Base-by-base conservation (phyloP, 768 basidiomycete genomes). In the Tylopilus vinaceipallidus region DNA sequence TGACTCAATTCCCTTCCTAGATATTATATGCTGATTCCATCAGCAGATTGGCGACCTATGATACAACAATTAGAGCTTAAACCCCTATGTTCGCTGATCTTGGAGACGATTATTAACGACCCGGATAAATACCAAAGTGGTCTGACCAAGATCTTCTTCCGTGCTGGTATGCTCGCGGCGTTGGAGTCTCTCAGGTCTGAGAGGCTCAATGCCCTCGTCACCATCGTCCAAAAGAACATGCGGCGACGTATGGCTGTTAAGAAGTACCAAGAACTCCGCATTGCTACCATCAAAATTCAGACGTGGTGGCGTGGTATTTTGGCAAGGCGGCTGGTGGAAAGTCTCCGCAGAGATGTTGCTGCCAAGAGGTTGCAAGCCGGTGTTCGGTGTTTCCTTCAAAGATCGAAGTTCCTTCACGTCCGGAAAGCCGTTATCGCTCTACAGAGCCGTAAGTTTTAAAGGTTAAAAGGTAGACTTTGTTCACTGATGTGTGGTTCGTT, bases 131-230 rank as follows among this genome's bases (percentile, higher is more conserved):
- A 94, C 70, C 97, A 99, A 71, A 85, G 86, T 62, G 97, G 97
- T 59, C 78, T 94, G 24, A 98, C 91, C 23, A 99, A 99, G 73
- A 98, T 99, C 58, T 99, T 99, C 75, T 98, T 99, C 80, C 84
- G 97, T 52, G 95, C 97, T 12, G 97, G 97, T 55, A 98, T 98
- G 93, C 86, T 99, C 47, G 95, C 97, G 23, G 88, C 89, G 6
- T 78, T 99, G 38, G 97, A 99, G 71, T 83, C 91, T 14, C 77
- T 95, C 47, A 89, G 97, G 34, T 85, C 93, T 7, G 84, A 89
- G 52, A 79, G 90, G 51, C 79, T 98, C 45, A 95, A 95, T 64
- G 75, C 84, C 19, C 82, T 99, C 72, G 92, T 95, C 53, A 97
- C 94, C 12, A 81, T 97, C 44, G 88, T 99, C 3, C 97, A 98